phyloP scores from a whole-genome alignment of 1,284 basidiomycete genomes.

The Sporisorium sorghi region DNA sequence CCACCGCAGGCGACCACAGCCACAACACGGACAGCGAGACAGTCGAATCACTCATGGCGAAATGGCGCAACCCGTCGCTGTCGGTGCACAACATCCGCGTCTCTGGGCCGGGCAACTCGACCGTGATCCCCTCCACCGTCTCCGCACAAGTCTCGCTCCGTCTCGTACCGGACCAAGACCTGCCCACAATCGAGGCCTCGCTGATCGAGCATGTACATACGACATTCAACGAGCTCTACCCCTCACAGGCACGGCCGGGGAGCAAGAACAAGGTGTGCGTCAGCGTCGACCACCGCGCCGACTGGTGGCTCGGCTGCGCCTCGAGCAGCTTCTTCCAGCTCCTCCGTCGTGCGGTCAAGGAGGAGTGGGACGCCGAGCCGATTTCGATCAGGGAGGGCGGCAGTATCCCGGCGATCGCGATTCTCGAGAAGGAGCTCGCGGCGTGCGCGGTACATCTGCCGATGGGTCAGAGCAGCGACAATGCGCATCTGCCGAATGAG shows the following conservation, averaged over 20 bases:
- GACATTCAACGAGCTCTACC: conserved; percentile 75
- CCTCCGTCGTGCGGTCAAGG: conserved; percentile 81
- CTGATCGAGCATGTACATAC: conserved; percentile 76
- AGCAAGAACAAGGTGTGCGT: conserved; percentile 69
- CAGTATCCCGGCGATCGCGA: conserved; percentile 81
- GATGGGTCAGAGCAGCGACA: conserved; percentile 79
- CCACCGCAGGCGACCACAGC: neutral
- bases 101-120: conserved; percentile 55
- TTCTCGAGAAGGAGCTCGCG: conserved; percentile 86
- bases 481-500: conserved; percentile 87
- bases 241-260: conserved; percentile 2
- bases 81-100: conserved; percentile 59
- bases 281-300: conserved; percentile 82
- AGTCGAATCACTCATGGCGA: conserved; percentile 55
- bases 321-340: conserved; percentile 85
- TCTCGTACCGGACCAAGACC: conserved; percentile 91
- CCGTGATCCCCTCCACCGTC: conserved; percentile 61
- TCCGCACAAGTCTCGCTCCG: conserved; percentile 73
- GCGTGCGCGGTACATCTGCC: conserved; percentile 84
- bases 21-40: conserved; percentile 12
- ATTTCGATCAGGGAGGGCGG: conserved; percentile 85
- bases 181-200: conserved; percentile 77
- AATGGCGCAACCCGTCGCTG: conserved; percentile 62
- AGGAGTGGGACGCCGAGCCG: conserved; percentile 82
- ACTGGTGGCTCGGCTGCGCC: conserved; percentile 94